phyloP scores from a whole-genome alignment of 1,284 basidiomycete species.

The Boletus semigastroideus region DNA sequence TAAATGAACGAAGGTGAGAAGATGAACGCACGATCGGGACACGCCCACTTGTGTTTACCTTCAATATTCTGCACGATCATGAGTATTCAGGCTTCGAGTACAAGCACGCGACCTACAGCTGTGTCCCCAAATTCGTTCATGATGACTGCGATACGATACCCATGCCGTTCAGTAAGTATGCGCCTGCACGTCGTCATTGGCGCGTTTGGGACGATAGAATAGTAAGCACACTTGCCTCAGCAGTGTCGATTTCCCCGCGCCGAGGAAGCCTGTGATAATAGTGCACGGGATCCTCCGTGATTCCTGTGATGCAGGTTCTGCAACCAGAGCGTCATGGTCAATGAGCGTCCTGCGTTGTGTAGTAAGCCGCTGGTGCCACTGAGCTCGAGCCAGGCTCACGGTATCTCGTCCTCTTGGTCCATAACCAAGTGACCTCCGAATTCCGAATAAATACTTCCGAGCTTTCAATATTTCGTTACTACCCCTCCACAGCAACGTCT shows the following conservation, averaged over 20 bases:
- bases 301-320: constrained; percentile 6
- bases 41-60: constrained; percentile 43
- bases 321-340: constrained; percentile 30
- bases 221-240: constrained; percentile 52
- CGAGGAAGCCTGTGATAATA: constrained; percentile 89
- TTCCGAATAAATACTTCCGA: constrained; percentile 27
- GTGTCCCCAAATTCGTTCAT: constrained; percentile 95
- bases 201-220: background rate
- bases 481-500: background rate
- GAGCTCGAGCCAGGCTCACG: constrained; percentile 36
- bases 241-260: constrained; percentile 88
- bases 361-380: constrained; percentile 7
- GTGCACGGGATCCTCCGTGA: constrained; percentile 72
- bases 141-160: constrained; percentile 92
- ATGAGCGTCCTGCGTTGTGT: constrained; percentile 40
- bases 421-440: constrained; percentile 28
- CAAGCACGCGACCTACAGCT: constrained; percentile 52
- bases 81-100: constrained; percentile 11
- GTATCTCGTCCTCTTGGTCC: constrained; percentile 46
- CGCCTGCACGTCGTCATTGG: constrained; percentile 48
- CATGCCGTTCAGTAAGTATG: constrained; percentile 88
- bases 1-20: constrained; percentile 30
- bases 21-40: constrained; percentile 28
- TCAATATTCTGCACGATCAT: constrained; percentile 56
- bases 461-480: background rate